Conservation (phyloP, 129 eudicot genomes). For the Pulicaria dysenterica region DNA sequence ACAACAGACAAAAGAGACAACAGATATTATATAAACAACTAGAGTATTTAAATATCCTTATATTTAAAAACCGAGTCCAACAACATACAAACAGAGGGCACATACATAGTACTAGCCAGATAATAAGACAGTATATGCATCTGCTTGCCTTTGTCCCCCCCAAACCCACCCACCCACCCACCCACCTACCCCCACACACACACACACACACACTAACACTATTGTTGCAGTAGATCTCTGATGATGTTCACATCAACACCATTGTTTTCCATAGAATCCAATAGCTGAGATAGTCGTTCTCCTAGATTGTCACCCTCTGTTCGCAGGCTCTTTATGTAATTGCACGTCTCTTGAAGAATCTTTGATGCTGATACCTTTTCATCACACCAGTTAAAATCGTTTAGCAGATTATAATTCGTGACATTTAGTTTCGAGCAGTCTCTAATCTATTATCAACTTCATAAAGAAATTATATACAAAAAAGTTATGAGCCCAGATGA, state of each 20-base stretch:
- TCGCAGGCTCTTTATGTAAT: conserved; percentile 60
- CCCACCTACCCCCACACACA: neutral
- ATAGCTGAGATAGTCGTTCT: conserved; percentile 45
- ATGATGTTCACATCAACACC: conserved; percentile 46
- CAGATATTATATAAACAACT: conserved; percentile 7
- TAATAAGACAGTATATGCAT: conserved; percentile 19
- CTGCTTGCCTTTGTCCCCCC: conserved; percentile 15
- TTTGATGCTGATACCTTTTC: conserved; percentile 48
- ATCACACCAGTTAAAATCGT: neutral
- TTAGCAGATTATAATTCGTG: too few species aligned
- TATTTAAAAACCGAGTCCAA: conserved; percentile 27
- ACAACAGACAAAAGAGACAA: conserved; percentile 4
- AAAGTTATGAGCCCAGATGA: too few species aligned
- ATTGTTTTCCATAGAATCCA: conserved; percentile 44
- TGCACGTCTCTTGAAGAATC: conserved; percentile 57
- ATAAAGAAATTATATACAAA: too few species aligned
- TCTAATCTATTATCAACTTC: too few species aligned
- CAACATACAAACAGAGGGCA: conserved; percentile 20
- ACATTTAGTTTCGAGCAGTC: too few species aligned
- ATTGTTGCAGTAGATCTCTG: conserved; percentile 52
- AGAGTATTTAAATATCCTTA: conserved; percentile 15
- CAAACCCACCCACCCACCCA: neutral
- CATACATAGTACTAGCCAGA: conserved; percentile 20
- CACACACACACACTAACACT: conserved; percentile 12
- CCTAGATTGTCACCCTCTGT: conserved; percentile 53